Conservation (phyloP, 2,329 filamentous ascomycete species). For the Alternaria postmessia region DNA sequence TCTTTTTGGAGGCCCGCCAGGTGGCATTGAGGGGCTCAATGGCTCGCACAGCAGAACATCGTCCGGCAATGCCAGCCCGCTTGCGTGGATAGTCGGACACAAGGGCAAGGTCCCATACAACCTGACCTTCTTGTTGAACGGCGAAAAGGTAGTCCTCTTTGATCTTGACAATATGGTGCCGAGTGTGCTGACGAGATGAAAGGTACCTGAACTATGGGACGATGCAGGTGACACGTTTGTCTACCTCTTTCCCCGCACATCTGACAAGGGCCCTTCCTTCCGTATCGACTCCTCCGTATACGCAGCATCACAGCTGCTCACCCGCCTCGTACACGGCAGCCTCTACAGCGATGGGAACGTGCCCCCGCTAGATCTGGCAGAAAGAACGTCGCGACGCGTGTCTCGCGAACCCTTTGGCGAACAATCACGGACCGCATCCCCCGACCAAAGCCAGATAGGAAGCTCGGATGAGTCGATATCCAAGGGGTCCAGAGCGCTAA, state of each 20-base stretch:
- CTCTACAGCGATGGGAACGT: constrained; percentile 52
- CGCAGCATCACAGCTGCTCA: constrained; percentile 64
- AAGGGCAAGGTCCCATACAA: constrained; percentile 66
- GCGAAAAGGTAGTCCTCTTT: constrained; percentile 56
- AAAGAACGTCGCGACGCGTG: constrained; percentile 31
- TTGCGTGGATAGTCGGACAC: constrained; percentile 68
- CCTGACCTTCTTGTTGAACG: constrained; percentile 58
- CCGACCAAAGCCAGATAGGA: constrained; percentile 42
- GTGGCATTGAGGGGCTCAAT: constrained; percentile 13
- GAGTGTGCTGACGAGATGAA: constrained; percentile 20
- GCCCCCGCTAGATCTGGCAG: constrained; percentile 29
- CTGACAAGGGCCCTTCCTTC: constrained; percentile 67
- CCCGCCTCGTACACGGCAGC: constrained; percentile 63
- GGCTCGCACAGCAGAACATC: constrained; percentile 31
- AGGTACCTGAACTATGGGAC: constrained; percentile 69
- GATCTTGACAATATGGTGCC: constrained; percentile 10
- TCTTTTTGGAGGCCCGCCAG: constrained; percentile 39
- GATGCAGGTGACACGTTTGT: constrained; percentile 68
- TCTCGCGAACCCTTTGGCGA: constrained; percentile 27
- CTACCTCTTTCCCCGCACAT: constrained; percentile 67
- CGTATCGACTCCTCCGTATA: constrained; percentile 67
- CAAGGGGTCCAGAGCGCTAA: constrained; percentile 58
- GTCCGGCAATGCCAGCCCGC: constrained; percentile 32
- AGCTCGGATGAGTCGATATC: constrained; percentile 58
- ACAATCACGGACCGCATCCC: constrained; percentile 47